These are phyloP conservation scores for Gloeostereum incarnatum DNA, from an alignment of 768 basidiomycete genomes.

Conservation along the genomic window DNA sequence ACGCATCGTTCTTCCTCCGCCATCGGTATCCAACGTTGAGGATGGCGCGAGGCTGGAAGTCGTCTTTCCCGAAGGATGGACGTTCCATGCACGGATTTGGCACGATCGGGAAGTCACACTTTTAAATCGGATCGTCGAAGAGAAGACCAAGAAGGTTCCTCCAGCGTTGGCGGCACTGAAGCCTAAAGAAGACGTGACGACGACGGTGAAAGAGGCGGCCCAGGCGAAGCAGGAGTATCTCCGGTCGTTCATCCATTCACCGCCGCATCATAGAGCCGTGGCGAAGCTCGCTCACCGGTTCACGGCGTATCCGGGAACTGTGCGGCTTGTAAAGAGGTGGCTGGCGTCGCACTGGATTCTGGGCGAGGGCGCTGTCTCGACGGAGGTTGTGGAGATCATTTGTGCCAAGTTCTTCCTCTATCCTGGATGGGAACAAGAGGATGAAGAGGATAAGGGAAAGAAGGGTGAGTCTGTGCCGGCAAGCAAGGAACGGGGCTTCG, in stretches of 20 bases:
- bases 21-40: constrained; percentile 40
- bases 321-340: constrained; percentile 90
- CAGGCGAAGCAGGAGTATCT: constrained; percentile 52
- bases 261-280: constrained; percentile 80
- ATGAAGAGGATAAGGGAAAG: constrained; percentile 20
- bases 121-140: constrained; percentile 58
- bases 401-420: constrained; percentile 72
- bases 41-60: constrained; percentile 74
- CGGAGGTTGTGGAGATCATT: constrained; percentile 79
- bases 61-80: constrained; percentile 75
- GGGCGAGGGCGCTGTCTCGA: constrained; percentile 54
- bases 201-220: constrained; percentile 39
- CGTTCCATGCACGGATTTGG: constrained; percentile 77
- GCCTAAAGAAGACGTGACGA: constrained; percentile 17
- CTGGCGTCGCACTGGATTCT: constrained; percentile 86
- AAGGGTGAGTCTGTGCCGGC: constrained; percentile 43
- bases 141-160: constrained; percentile 27
- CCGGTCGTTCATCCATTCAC: constrained; percentile 69
- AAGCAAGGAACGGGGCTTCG: constrained; percentile 77
- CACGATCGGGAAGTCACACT: constrained; percentile 80
- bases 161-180: constrained; percentile 21
- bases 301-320: constrained; percentile 74
- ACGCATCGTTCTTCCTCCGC: constrained; percentile 49
- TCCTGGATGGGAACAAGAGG: constrained; percentile 24
- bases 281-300: constrained; percentile 72